Evolutionary conservation across 164 flowering plant species (phyloP).

Genomic region (Hamamelis virginiana): DNA sequence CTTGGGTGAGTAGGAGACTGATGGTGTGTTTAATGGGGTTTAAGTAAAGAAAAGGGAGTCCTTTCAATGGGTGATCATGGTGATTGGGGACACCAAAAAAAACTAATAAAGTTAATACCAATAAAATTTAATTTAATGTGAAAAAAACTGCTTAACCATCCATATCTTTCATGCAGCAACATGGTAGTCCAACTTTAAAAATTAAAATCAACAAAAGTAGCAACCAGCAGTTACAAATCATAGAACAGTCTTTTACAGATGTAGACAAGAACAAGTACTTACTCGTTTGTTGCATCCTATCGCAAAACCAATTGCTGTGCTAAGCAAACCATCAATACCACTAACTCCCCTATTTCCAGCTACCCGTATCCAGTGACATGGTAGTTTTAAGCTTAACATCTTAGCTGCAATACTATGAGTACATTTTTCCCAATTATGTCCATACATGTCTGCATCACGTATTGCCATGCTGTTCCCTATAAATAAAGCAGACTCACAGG

Average conservation of each 20-base stretch:
- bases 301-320: constrained; percentile 91
- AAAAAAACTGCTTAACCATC: no score
- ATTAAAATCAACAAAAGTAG: background rate
- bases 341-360: constrained; percentile 93
- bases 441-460: constrained; percentile 89
- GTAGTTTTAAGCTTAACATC: constrained; percentile 34
- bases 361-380: constrained; percentile 46
- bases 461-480: constrained; percentile 92
- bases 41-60: no score
- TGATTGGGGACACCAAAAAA: no score
- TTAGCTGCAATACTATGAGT: constrained; percentile 17
- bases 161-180: no score
- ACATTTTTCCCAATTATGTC: constrained; percentile 38
- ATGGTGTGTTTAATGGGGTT: no score
- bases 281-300: constrained; percentile 83
- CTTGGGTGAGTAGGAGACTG: no score
- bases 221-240: background rate
- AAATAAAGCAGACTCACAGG: constrained; percentile 65
- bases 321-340: constrained; percentile 97
- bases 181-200: no score
- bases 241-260: background rate
- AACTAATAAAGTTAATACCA: no score
- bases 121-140: no score
- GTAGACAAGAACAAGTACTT: constrained; percentile 15
- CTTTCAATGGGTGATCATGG: no score